Base-by-base conservation (phyloP, 2,329 filamentous ascomycete species). In the Pyrenophora teres region DNA sequence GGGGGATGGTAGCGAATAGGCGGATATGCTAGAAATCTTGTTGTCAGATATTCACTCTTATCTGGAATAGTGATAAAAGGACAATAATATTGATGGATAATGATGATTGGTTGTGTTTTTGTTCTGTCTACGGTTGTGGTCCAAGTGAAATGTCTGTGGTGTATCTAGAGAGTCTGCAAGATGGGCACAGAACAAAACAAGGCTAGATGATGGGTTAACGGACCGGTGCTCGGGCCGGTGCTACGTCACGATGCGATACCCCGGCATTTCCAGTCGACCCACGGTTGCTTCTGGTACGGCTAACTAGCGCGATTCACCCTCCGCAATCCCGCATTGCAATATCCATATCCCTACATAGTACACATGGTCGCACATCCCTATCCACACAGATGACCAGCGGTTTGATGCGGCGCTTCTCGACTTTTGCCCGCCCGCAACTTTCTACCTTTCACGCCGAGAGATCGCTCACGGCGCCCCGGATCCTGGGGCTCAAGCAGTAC, bases 331-430 rank as follows among this genome's bases (percentile, higher is more conserved):
- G 36, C 18, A 40, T 37, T 40, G 42, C 44, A 52, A 53, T 30
- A 33, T 19, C 19, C 19, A 19, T 19, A 38, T 43, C 38, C 33
- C 48, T n/a, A n/a, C n/a, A n/a, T n/a, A n/a, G n/a, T 57, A 56
- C 44, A 40, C 67, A 74, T 73, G 70, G 63, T 70, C 57, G 58
- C 52, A 53, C 53, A 54, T 53, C 52, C 53, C 42, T 66, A 67
- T 52, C 60, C 63, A 50, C 47, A 60, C 67, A 68, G 61, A 75
- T 75, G 72, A 76, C 72, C 70, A 69, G 64, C 67, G 68, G 74
- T 71, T 73, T 74, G 69, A 78, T 78, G 76, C 76, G 77, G 70
- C 74, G 74, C 67, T 75, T 77, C 60, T 72, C 73, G 54, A 75
- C 73, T 63, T 75, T 70, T 62, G 71, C 68, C 68, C 71, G 73